Evolutionary conservation across 139 green algal genomes (phyloP).

Genomic region (Prasinococcaceae sp.): DNA sequence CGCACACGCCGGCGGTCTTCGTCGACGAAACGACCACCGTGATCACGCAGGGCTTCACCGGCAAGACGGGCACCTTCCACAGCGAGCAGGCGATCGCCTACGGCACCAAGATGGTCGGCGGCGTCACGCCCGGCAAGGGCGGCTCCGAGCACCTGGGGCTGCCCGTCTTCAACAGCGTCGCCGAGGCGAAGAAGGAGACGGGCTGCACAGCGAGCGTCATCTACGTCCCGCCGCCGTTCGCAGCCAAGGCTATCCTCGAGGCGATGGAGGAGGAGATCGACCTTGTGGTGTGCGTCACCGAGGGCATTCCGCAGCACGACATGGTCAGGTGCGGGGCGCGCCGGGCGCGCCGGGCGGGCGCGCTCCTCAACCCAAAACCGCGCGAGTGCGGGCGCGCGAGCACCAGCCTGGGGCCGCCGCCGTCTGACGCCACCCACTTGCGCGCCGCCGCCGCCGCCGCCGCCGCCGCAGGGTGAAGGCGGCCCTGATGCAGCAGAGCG

Average conservation of each 20-base stretch:
- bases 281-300: conserved; percentile 96
- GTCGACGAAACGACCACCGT: conserved; percentile 80
- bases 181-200: conserved; percentile 62
- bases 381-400: too few relatives aligned
- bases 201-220: conserved; percentile 70
- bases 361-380: too few relatives aligned
- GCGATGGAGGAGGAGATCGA: conserved; percentile 83
- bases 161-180: conserved; percentile 83
- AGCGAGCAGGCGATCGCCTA: conserved; percentile 94
- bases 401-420: too few relatives aligned
- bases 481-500: conserved; percentile 61
- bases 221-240: conserved; percentile 91
- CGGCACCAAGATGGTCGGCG: conserved; percentile 93
- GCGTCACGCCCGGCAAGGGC: conserved; percentile 92
- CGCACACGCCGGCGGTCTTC: conserved; percentile 92
- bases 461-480: conserved; percentile 71
- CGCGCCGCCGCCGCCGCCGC: too few relatives aligned
- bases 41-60: conserved; percentile 69
- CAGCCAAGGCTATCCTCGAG: conserved; percentile 86
- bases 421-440: too few relatives aligned
- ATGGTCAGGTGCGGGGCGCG: conserved; percentile 46
- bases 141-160: conserved; percentile 84
- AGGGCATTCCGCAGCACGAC: conserved; percentile 96
- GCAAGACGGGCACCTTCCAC: conserved; percentile 97
- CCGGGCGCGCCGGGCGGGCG: too few relatives aligned